phyloP scores from a whole-genome alignment of 2,329 filamentous ascomycete genomes.

The Xylariaceae sp. region DNA sequence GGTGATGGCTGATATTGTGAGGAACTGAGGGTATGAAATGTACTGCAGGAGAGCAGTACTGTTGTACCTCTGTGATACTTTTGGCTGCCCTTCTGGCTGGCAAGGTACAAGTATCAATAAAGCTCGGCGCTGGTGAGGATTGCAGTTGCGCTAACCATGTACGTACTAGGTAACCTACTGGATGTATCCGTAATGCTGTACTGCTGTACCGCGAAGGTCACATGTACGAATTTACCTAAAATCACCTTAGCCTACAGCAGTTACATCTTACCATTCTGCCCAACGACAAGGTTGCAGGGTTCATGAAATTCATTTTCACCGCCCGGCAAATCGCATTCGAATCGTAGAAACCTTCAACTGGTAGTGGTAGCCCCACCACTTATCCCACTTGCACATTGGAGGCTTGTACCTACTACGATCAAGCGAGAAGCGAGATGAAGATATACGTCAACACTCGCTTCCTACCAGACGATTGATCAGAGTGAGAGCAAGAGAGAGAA shows the following conservation, averaged over 20 bases:
- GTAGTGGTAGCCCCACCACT: slow-evolving; percentile 14
- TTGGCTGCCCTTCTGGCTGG: background rate
- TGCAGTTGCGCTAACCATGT: background rate
- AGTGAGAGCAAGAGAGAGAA: too few species aligned
- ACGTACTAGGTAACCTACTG: background rate
- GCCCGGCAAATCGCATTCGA: slow-evolving; percentile 40
- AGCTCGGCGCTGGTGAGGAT: background rate
- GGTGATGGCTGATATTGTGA: background rate
- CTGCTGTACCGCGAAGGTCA: too few species aligned
- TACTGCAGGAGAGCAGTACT: too few species aligned
- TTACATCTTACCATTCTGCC: too few species aligned
- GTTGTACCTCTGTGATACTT: slow-evolving; percentile 1
- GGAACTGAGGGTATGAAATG: too few species aligned
- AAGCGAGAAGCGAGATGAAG: slow-evolving; percentile 15
- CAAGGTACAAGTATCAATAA: background rate
- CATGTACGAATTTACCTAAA: too few species aligned
- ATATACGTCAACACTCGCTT: slow-evolving; percentile 12
- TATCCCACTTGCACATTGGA: slow-evolving; percentile 20
- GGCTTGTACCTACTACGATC: background rate
- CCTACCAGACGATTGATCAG: slow-evolving; percentile 24
- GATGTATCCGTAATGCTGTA: too few species aligned
- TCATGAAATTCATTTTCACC: slow-evolving; percentile 30
- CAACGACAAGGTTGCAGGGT: too few species aligned
- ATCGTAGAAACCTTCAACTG: slow-evolving; percentile 1
- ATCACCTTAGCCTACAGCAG: too few species aligned